Conservation (phyloP, 2,329 filamentous ascomycete species). For the Botryotinia convoluta region DNA sequence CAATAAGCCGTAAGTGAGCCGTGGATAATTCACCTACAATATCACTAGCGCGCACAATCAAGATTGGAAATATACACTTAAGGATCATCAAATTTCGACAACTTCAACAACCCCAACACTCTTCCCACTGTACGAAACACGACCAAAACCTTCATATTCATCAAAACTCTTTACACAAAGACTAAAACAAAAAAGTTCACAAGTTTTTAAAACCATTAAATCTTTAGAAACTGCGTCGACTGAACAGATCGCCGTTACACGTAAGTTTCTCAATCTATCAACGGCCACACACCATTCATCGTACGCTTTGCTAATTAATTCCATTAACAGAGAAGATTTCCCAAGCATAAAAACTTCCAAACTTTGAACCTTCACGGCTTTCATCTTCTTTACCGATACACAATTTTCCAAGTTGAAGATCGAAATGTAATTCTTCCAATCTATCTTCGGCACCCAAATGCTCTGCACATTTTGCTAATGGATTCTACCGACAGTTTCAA, state of each 20-base stretch:
- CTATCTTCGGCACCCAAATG: not conserved
- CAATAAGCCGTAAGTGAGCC: not conserved
- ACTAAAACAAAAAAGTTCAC: no score
- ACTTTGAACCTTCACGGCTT: not conserved
- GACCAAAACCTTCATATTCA: not conserved
- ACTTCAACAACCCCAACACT: not conserved
- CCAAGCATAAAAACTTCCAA: not conserved
- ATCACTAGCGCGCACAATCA: not conserved
- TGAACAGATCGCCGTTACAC: not conserved
- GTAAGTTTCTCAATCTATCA: not conserved
- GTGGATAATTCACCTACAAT: not conserved
- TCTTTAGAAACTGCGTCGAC: not conserved
- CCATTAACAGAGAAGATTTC: not conserved
- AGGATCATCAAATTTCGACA: not conserved
- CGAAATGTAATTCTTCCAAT: not conserved
- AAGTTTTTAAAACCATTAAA: no score
- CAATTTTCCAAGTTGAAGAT: not conserved
- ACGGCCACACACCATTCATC: not conserved
- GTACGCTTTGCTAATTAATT: not conserved
- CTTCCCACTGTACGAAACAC: not conserved
- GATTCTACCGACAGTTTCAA: not conserved
- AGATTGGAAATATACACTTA: not conserved
- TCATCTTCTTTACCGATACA: not conserved
- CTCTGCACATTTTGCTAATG: not conserved
- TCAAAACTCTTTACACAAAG: not conserved